Evolutionary conservation across 2,329 filamentous ascomycete species (phyloP), one percentile per base, ranked within the genome.

Genomic region (Orbilia ellipsospora): DNA sequence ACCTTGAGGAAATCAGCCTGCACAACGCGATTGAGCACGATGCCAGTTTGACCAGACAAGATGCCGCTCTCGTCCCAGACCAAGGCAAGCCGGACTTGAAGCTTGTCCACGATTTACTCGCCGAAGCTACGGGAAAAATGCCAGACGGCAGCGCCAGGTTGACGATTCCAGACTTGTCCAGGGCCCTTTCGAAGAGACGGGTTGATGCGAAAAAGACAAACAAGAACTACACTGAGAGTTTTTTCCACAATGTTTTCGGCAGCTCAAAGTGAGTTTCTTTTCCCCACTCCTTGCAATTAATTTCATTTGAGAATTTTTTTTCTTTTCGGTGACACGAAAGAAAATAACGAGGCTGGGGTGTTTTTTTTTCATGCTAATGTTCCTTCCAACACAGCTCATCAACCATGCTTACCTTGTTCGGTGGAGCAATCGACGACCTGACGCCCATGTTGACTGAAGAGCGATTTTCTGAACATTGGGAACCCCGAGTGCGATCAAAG

Each of bases 341-440:
- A 36, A 36, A 36, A 36, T 36, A 6, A 36, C 31, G 31, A 36
- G 31, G 31, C 31, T 36, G 31, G 31, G 23, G 31, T 13, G 4
- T 48, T 48, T 15, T 45, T 45, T 45, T 12, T n/a, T n/a, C 16
- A 10, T 18, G 44, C 44, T 48, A n/a, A 48, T 12, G 4, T 48
- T 48, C 15, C 44, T 48, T n/a, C 13, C 44, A 15, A 36, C 16
- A 23, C 26, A 84, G 82, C 68, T 83, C 82, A 7, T 82, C 82
- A 0, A 83, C 82, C 18, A 84, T 83, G 82, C 79, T 84, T 48
- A 83, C 82, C 0, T 81, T 84, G 36, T 84, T 83, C 45, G 82
- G 81, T 51, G 82, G 83, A 16, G 78, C 78, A 0, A 79, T 83
- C 36, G 77, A 81, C 28, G 83, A 84, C 67, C 78, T 84, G 7